Evolutionary conservation across 768 basidiomycete genomes (phyloP).

Genomic region (Pleurotus djamor): DNA sequence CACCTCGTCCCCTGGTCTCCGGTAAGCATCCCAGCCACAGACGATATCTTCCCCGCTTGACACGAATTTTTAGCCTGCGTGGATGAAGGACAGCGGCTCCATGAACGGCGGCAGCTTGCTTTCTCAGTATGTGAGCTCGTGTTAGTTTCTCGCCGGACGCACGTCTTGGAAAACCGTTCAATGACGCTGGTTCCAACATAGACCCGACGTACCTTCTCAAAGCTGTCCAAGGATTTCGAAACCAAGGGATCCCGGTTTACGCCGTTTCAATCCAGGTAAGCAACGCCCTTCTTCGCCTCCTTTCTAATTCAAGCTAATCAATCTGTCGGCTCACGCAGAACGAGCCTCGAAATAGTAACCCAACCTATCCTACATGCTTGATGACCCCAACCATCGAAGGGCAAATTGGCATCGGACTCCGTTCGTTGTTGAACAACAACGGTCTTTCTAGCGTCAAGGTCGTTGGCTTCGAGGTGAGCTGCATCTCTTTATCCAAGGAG

Average conservation of each 20-base stretch:
- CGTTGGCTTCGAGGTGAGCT: slow-evolving; percentile 42
- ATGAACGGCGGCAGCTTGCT: slow-evolving; percentile 68
- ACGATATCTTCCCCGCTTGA: not conserved
- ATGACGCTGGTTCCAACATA: slow-evolving; percentile 17
- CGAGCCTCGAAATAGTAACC: slow-evolving; percentile 54
- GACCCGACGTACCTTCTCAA: slow-evolving; percentile 75
- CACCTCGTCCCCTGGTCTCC: slow-evolving; percentile 76
- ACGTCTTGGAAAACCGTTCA: no score
- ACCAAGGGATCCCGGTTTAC: slow-evolving; percentile 55
- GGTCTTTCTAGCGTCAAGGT: slow-evolving; percentile 61
- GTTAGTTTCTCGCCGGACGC: slow-evolving; percentile 31
- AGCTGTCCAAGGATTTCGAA: slow-evolving; percentile 67
- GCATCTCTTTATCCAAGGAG: no score
- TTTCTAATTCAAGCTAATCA: not conserved
- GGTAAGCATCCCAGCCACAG: slow-evolving; percentile 31
- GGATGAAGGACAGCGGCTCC: slow-evolving; percentile 71
- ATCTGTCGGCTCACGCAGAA: slow-evolving; percentile 21
- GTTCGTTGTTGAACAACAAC: slow-evolving; percentile 60
- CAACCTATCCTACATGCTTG: slow-evolving; percentile 65
- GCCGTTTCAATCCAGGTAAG: slow-evolving; percentile 56
- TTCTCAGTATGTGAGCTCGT: slow-evolving; percentile 41
- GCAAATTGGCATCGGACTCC: slow-evolving; percentile 51
- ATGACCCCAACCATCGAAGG: slow-evolving; percentile 58
- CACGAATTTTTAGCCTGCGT: slow-evolving; percentile 50
- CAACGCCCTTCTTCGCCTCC: not conserved